Percentiles rank a stretch among this genome's conserved stretches.
Conservation (phyloP, 2,329 filamentous ascomycete species). For the Zymoseptoria ardabiliae region DNA sequence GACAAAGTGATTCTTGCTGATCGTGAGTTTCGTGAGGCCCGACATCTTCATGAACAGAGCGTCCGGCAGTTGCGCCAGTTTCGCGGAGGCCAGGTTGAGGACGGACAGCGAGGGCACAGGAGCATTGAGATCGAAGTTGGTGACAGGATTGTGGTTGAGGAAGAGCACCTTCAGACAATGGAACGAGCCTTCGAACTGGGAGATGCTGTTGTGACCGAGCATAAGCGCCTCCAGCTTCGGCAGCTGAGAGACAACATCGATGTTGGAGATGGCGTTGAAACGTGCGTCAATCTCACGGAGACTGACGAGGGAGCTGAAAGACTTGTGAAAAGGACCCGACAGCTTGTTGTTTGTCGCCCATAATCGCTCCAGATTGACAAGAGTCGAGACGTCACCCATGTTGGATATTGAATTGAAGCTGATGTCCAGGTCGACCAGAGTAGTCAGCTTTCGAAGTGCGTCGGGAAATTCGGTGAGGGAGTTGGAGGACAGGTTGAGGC, state of each 20-base stretch:
- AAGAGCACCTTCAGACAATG: slow-evolving; percentile 74
- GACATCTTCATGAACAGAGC: slow-evolving; percentile 80
- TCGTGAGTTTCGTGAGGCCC: slow-evolving; percentile 75
- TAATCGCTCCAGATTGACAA: slow-evolving; percentile 76
- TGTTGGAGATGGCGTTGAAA: slow-evolving; percentile 82
- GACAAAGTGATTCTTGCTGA: slow-evolving; percentile 95
- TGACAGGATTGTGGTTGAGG: slow-evolving; percentile 91
- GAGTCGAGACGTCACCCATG: slow-evolving; percentile 70
- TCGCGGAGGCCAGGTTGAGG: slow-evolving; percentile 83
- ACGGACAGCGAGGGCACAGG: slow-evolving; percentile 75
- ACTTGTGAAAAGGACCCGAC: slow-evolving; percentile 60
- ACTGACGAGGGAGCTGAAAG: slow-evolving; percentile 65
- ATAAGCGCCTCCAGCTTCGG: slow-evolving; percentile 82
- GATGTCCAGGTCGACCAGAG: slow-evolving; percentile 84
- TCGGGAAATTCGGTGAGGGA: slow-evolving; percentile 77
- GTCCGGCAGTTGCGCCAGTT: slow-evolving; percentile 80
- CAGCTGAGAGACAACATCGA: slow-evolving; percentile 76
- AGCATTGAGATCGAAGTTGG: slow-evolving; percentile 76
- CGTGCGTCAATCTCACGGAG: slow-evolving; percentile 89
- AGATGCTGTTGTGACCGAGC: slow-evolving; percentile 87
- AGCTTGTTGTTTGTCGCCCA: slow-evolving; percentile 95
- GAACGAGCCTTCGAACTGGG: slow-evolving; percentile 84
- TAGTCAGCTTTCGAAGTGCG: slow-evolving; percentile 74
- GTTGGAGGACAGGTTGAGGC: slow-evolving; percentile 89
- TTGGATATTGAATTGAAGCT: slow-evolving; percentile 87